phyloP scores from a whole-genome alignment of 2,329 filamentous ascomycete species.

The Neonectria coccinea region DNA sequence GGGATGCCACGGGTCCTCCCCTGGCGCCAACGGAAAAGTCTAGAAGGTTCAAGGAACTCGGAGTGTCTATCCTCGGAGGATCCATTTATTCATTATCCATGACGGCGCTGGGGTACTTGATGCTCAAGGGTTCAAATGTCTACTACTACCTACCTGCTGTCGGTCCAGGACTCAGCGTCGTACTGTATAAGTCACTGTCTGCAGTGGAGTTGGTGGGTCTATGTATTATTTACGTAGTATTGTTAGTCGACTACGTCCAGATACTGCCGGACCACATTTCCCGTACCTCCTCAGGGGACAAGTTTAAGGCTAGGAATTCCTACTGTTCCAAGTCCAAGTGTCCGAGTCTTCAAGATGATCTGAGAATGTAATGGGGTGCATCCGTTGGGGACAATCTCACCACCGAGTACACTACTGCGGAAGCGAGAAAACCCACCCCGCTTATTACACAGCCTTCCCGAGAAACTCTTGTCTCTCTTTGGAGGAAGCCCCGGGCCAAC shows the following conservation, averaged over 20 bases:
- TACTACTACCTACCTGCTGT: no score
- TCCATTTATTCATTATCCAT: neutral
- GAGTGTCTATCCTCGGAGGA: neutral
- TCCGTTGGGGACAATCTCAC: constrained; percentile 4
- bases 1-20: constrained; percentile 17
- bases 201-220: constrained; percentile 15
- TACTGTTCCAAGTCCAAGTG: neutral
- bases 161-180: neutral
- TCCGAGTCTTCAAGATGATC: constrained; percentile 10
- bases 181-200: neutral
- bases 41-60: constrained; percentile 28
- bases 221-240: neutral
- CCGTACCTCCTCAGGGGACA: neutral
- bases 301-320: constrained; percentile 6
- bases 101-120: neutral
- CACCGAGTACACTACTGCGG: constrained; percentile 4
- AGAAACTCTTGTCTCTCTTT: neutral
- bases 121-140: neutral
- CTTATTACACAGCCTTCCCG: neutral
- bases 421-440: neutral
- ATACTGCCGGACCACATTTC: constrained; percentile 1
- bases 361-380: constrained; percentile 3
- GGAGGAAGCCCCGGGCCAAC: constrained; percentile 8
- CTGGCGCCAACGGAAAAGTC: constrained; percentile 18
- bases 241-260: no score